Base-by-base conservation (phyloP, 768 basidiomycete genomes). In the Hebeloma cylindrosporum region DNA sequence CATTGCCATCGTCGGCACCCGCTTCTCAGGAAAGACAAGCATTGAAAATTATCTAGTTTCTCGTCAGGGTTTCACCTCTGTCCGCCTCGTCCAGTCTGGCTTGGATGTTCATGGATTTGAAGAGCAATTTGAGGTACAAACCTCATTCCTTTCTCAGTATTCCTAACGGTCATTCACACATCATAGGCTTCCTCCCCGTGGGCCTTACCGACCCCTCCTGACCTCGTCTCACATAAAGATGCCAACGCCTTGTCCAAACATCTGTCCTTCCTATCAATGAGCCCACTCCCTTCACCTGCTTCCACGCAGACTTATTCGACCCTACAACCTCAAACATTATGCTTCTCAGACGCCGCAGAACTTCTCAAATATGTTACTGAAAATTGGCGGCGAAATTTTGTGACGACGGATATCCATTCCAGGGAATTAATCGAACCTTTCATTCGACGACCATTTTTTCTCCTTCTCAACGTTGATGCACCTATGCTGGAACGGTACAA, bases 401-500 rank as follows among this genome's bases (percentile, higher is more conserved):
- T 97, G 22, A 95, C 93, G 0, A 64, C 71, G n/a, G 86, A 90
- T 59, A 63, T 94, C 16, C 60, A 61, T 30, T 80, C 77, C 1
- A 67, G 68, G 21, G 66, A 72, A 3, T 65, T 80, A 11, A 70
- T 98, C 26, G 77, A 78, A 47, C 66, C 74, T 37, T 97, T 96
- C 59, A 62, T 79, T 26, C 93, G 83, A 58, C 72, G 96, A 13
- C 96, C 96, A 0, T 98, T 93, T 63, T 93, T 96, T 62, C 69
- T 97, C 61, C 75, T 98, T 17, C 67, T 96, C 33, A 77, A 69
- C 35, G 75, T 93, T 22, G 93, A 97, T 50, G 95, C 91, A 0
- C 93, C 93, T 0, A 58, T 94, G 23, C 63, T 80, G 31, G 69
- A 77, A 32, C 75, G 95, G 30, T 96, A 77, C 63, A 59, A 62